These are phyloP conservation scores for Globisporangium carolinianum DNA, from an alignment of 352 stramenopile species.

Conservation along the genomic window DNA sequence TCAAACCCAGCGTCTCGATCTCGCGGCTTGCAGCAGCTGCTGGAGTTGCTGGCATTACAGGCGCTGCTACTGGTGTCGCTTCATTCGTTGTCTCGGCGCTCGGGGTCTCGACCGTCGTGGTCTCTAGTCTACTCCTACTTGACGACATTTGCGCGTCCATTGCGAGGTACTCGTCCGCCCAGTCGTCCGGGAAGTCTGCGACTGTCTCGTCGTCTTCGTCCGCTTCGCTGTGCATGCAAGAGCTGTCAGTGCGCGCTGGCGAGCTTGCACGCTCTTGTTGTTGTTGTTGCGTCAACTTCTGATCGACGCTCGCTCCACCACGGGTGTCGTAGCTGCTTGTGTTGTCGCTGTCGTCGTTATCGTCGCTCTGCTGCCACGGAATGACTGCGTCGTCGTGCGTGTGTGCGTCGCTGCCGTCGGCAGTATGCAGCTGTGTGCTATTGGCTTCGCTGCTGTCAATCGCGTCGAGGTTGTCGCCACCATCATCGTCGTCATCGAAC, in stretches of 20 bases:
- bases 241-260: neutral
- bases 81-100: no score
- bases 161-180: constrained; percentile 32
- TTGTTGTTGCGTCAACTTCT: neutral
- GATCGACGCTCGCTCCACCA: neutral
- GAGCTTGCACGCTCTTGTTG: neutral
- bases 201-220: constrained; percentile 10
- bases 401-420: neutral
- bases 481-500: constrained; percentile 8
- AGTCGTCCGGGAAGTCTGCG: constrained; percentile 31
- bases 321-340: neutral
- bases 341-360: constrained; percentile 16
- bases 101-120: neutral
- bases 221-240: neutral
- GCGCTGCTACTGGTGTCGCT: no score
- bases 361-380: constrained; percentile 16
- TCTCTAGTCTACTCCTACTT: neutral
- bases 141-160: constrained; percentile 4
- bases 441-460: neutral
- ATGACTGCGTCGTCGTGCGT: constrained; percentile 4
- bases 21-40: neutral
- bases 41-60: no score
- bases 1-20: neutral
- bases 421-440: neutral
- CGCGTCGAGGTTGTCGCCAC: neutral